Evolutionary conservation across 768 basidiomycete species (phyloP), one percentile per base, ranked within the genome.

Genomic region (Xerocomellus amylosporus): DNA sequence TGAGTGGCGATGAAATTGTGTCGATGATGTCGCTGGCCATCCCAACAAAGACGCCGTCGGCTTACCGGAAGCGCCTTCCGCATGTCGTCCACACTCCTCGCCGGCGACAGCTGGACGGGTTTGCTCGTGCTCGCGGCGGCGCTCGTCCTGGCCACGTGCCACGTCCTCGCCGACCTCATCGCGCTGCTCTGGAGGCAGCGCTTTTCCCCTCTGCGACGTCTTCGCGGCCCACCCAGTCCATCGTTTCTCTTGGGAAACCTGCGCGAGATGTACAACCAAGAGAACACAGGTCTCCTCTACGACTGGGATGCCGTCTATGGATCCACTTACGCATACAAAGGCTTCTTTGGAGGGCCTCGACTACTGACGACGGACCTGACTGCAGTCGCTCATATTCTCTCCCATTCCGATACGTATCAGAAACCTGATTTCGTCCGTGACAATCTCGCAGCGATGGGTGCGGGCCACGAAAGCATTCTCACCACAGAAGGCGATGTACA

Each of bases 361-460:
- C 73, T 87, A 54, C 73, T 84, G 68, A 84, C 82, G 8, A 79
- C 78, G 45, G 86, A 87, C 68, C 79, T 80, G 4, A 66, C 73
- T 19, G 84, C 85, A 1, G 65, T 87, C 37, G 72, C 77, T 4
- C 78, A 86, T 53, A 81, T 89, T 42, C 77, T 88, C 45, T 69
- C 73, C 9, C 75, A 78, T 48, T 74, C 81, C 0, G 81, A 85
- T 55, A 73, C 79, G 52, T 84, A 81, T 61, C 83, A 80, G 28
- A 87, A 88, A 66, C 84, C 85, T 3, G 77, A 81, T 53, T 82
- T 82, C 55, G 73, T 84, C 15, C 67, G 76, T 14, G 79, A 82
- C 39, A 75, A 67, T 52, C 72, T 83, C 20, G 78, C 79, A 0
- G 72, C 72, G 37, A 83, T 83, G 80, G 75, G 73, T 26, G 77